Conservation (phyloP, 2,329 filamentous ascomycete genomes). For the Cladosporium oxysporum region DNA sequence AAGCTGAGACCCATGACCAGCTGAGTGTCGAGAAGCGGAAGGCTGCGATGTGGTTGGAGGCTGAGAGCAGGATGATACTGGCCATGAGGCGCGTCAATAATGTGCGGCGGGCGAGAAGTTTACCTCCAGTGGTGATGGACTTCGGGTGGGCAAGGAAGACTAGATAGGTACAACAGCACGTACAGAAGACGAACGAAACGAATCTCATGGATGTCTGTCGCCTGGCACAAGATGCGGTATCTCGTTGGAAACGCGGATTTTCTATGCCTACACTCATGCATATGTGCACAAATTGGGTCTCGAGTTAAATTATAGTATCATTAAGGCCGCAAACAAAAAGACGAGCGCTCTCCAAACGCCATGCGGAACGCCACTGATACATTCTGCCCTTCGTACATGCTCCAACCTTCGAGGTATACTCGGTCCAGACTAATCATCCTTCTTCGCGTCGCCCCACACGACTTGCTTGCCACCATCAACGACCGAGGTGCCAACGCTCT, state of each 20-base stretch:
- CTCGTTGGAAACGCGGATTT: too few relatives aligned
- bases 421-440: slow-evolving; percentile 2
- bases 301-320: background rate
- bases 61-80: slow-evolving; percentile 39
- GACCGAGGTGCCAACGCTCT: slow-evolving; percentile 26
- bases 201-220: background rate
- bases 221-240: background rate
- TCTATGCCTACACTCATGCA: too few relatives aligned
- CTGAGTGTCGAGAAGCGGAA: slow-evolving; percentile 31
- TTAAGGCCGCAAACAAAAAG: background rate
- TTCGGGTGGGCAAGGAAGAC: slow-evolving; percentile 25
- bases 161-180: slow-evolving; percentile 2
- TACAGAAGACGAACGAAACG: background rate
- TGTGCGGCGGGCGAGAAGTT: slow-evolving; percentile 24
- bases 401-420: background rate
- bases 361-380: background rate
- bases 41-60: slow-evolving; percentile 41
- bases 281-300: background rate
- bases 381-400: background rate
- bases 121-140: slow-evolving; percentile 33
- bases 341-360: background rate
- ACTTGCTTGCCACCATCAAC: slow-evolving; percentile 27
- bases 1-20: slow-evolving; percentile 15
- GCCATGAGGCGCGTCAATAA: slow-evolving; percentile 37
- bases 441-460: slow-evolving; percentile 24